These are phyloP conservation scores for Geosmithia putterillii DNA, from an alignment of 2,329 filamentous ascomycete species.

Conservation along the genomic window DNA sequence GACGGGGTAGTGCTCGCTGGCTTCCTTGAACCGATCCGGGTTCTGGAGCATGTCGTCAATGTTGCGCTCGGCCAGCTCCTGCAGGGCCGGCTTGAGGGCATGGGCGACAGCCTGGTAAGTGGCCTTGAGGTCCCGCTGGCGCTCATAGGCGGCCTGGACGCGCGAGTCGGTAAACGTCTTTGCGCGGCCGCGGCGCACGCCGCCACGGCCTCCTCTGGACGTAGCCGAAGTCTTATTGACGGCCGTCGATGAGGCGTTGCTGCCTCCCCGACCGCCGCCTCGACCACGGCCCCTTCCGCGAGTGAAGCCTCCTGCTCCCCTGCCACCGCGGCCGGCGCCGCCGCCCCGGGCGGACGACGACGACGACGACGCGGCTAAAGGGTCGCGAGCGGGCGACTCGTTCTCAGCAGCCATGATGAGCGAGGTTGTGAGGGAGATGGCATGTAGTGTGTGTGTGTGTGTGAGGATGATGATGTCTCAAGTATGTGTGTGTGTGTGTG, in stretches of 20 bases:
- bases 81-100: slow-evolving; percentile 50
- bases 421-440: slow-evolving; percentile 4
- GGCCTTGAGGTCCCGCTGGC: slow-evolving; percentile 55
- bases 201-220: slow-evolving; percentile 15
- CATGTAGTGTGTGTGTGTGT: slow-evolving; percentile 11
- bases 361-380: neutral
- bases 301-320: slow-evolving; percentile 16
- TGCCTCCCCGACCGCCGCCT: slow-evolving; percentile 12
- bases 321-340: slow-evolving; percentile 17
- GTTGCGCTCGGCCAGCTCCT: slow-evolving; percentile 50
- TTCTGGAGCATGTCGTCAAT: slow-evolving; percentile 45
- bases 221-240: slow-evolving; percentile 4
- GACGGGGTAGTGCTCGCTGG: slow-evolving; percentile 38
- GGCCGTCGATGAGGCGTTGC: slow-evolving; percentile 1
- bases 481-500: neutral
- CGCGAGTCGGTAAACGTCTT: slow-evolving; percentile 42
- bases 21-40: slow-evolving; percentile 37
- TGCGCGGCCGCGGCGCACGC: slow-evolving; percentile 34
- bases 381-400: slow-evolving; percentile 21
- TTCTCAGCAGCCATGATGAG: slow-evolving; percentile 23
- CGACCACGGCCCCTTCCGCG: slow-evolving; percentile 8
- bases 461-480: neutral
- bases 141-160: slow-evolving; percentile 46
- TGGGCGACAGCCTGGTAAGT: slow-evolving; percentile 51
- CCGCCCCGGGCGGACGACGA: slow-evolving; percentile 20